Evolutionary conservation across 345 rosid genomes (phyloP).

Genomic region (Acer campestre): DNA sequence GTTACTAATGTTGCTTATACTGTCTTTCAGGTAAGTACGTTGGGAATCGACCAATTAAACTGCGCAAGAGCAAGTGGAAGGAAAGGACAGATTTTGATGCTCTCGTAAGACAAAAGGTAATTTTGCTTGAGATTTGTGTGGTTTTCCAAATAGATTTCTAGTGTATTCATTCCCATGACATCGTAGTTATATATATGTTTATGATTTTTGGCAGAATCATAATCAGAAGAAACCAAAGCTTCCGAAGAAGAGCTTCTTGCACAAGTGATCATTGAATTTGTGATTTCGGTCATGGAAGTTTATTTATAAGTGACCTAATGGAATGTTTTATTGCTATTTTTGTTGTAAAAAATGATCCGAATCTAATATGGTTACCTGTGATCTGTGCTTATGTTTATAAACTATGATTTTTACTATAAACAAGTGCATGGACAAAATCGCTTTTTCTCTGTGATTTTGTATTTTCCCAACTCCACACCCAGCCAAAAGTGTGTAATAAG

Average conservation of each 20-base stretch:
- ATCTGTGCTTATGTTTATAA: no score
- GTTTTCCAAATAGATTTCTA: not conserved
- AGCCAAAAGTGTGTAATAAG: no score
- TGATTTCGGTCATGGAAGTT: no score
- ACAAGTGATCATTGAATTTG: slow-evolving; percentile 48
- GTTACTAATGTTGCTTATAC: not conserved
- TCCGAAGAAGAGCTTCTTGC: slow-evolving; percentile 75
- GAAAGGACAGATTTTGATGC: slow-evolving; percentile 85
- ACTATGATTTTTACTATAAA: no score
- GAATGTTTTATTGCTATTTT: no score
- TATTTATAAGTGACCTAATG: no score
- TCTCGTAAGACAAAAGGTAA: slow-evolving; percentile 72
- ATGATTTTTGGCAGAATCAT: slow-evolving; percentile 51
- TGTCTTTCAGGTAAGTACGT: slow-evolving; percentile 83
- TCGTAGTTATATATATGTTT: not conserved
- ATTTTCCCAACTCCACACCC: no score
- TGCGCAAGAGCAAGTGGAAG: slow-evolving; percentile 97
- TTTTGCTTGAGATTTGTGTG: not conserved
- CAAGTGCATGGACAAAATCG: no score
- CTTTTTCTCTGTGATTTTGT: no score
- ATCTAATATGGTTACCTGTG: no score
- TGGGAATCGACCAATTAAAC: slow-evolving; percentile 92
- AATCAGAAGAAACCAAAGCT: slow-evolving; percentile 71
- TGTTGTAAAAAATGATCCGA: no score
- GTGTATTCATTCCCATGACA: not conserved